Percentiles rank a stretch among this genome's conserved stretches.
These are phyloP conservation scores for Penicillium sclerotiorum DNA, from an alignment of 2,329 filamentous ascomycete genomes.

Conservation along the genomic window DNA sequence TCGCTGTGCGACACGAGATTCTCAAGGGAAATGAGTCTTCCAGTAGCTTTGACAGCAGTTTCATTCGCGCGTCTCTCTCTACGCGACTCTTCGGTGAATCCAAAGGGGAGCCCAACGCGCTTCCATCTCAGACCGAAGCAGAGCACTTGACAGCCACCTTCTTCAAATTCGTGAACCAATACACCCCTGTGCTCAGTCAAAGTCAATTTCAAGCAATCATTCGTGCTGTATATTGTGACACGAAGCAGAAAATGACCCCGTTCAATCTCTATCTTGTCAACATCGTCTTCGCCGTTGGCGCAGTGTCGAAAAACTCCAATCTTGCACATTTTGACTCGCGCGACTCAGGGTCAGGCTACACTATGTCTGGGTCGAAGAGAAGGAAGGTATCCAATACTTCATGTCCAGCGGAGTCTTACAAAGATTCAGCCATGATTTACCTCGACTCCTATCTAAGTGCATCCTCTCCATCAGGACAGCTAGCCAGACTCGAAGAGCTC, in stretches of 20 bases:
- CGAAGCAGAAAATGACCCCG: background rate
- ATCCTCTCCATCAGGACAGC: background rate
- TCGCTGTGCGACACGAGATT: background rate
- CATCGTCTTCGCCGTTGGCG: background rate
- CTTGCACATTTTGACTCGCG: too few species aligned
- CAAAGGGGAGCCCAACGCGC: background rate
- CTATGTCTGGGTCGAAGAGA: background rate
- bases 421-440: background rate
- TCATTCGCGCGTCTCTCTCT: background rate
- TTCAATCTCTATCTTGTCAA: background rate
- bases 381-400: background rate
- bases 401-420: background rate
- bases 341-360: too few species aligned
- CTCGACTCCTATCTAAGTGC: background rate
- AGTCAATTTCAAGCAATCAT: background rate
- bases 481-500: background rate
- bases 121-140: background rate
- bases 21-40: background rate
- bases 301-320: too few species aligned
- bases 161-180: background rate
- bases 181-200: background rate
- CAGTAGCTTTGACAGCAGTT: background rate
- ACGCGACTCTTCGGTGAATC: background rate
- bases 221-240: background rate
- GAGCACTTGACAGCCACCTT: background rate